Evolutionary conservation across 2,329 filamentous ascomycete species (phyloP), one percentile per base, ranked within the genome.

Genomic region (Fusarium staphyleae): DNA sequence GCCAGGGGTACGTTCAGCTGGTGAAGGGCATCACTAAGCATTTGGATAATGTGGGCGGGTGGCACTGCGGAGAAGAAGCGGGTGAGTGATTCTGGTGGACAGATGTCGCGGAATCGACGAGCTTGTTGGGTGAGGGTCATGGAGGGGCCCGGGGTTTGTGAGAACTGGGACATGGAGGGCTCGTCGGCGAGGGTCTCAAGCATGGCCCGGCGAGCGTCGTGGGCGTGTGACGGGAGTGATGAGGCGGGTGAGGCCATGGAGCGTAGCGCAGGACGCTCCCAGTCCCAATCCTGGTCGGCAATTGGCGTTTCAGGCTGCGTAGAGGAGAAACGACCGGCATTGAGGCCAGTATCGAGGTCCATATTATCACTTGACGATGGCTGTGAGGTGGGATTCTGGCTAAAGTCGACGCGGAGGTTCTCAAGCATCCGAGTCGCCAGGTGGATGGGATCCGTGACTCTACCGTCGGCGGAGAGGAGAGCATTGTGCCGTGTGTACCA

Each of bases 361-460:
- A 93, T 93, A 11, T 81, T 74, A 61, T 90, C 82, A 42, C 63
- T 65, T 0, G 63, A 62, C 11, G 59, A 57, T 22, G 60, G 70
- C 59, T 73, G 78, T 2, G 78, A 80, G 11, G 84, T 78, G 2
- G 88, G 86, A 54, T 85, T 79, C 65, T 89, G 84, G 46, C 81
- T 87, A 69, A 98, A 93, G 73, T 97, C 90, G 70, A 99, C 96
- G 59, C 86, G 89, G 13, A 99, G 84, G 48, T 87, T 89, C 70
- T 96, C 91, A 48, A 99, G 87, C 91, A 99, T 96, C 69, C 91
- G 87, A 0, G 95, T 96, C n/a, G 95, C 95, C 39, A 99, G 81
- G 48, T 86, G 85, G 57, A 98, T 78, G 1, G 91, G 90, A 66
- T 98, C 91, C 10, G 83, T 83, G 28, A 93, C 82, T 60, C 81